Evolutionary conservation across 2,329 filamentous ascomycete species (phyloP).

Genomic region (Cercospora brassicicola): DNA sequence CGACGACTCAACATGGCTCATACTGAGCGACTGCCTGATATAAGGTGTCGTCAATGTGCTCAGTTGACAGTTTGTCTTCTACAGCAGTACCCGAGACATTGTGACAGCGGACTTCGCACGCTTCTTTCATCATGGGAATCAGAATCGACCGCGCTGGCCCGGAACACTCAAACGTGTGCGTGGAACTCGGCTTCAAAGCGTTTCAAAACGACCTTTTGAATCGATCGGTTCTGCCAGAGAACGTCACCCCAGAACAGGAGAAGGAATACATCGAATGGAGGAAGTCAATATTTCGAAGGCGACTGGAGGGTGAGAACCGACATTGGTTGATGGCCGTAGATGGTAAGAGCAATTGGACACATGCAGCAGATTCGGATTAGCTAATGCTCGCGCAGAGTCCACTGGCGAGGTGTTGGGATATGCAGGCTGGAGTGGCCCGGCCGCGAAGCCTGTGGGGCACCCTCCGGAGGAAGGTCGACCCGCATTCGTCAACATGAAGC

Average conservation of each 20-base stretch:
- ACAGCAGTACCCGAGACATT: neutral
- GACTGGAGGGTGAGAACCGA: neutral
- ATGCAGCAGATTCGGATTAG: neutral
- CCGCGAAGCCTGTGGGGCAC: neutral
- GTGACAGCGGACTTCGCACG: neutral
- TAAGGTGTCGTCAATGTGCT: neutral
- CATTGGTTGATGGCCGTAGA: neutral
- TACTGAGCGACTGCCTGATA: neutral
- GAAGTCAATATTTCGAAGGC: neutral
- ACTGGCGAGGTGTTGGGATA: neutral
- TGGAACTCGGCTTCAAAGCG: neutral
- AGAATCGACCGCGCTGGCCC: neutral
- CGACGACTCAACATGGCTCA: neutral
- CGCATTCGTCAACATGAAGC: constrained; percentile 1
- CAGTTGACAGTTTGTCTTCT: neutral
- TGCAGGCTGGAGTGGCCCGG: constrained; percentile 12
- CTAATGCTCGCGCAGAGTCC: neutral
- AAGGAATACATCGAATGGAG: constrained; percentile 5
- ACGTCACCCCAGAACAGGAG: constrained; percentile 1
- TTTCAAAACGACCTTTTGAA: constrained; percentile 7
- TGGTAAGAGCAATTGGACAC: neutral
- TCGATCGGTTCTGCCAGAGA: neutral
- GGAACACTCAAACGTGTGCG: neutral
- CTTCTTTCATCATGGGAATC: neutral
- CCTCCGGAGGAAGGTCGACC: constrained; percentile 6